Percentiles rank a stretch among this genome's conserved stretches.
Evolutionary conservation across 2,329 filamentous ascomycete genomes (phyloP).

Genomic region (Grosmannia huntii): DNA sequence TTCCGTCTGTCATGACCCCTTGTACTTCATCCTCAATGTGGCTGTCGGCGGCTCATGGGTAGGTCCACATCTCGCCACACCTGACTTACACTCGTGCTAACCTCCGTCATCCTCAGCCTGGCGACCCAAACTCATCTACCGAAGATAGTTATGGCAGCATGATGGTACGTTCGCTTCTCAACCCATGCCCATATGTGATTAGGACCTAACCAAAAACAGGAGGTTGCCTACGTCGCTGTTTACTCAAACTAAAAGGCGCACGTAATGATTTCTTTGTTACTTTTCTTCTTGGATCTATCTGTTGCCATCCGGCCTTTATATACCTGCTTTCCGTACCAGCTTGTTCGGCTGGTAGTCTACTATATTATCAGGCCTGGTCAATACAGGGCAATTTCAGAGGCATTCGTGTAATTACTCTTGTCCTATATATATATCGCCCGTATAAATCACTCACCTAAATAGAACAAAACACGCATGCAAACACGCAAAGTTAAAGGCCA

Average conservation of each 20-base stretch:
- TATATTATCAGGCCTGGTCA: not conserved
- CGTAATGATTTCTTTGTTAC: not conserved
- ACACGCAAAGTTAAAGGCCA: not conserved
- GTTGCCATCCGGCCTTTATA: not conserved
- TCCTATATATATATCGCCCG: not conserved
- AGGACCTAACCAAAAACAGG: not conserved
- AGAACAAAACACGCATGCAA: not conserved
- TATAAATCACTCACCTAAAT: not conserved
- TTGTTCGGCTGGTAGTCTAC: too few species aligned
- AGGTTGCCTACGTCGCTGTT: slow-evolving; percentile 17
- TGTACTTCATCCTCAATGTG: slow-evolving; percentile 38
- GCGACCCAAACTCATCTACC: slow-evolving; percentile 24
- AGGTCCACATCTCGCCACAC: slow-evolving; percentile 15
- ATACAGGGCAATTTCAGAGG: not conserved
- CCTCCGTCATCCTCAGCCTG: slow-evolving; percentile 15
- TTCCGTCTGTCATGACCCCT: slow-evolving; percentile 30
- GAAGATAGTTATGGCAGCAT: slow-evolving; percentile 14
- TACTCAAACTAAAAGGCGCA: slow-evolving; percentile 8
- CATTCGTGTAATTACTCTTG: not conserved
- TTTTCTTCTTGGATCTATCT: not conserved
- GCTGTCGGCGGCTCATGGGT: slow-evolving; percentile 37
- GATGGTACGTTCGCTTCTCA: slow-evolving; percentile 8
- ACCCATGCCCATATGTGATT: not conserved
- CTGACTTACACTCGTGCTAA: not conserved
- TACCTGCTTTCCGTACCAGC: too few species aligned